Evolutionary conservation across 2,329 filamentous ascomycete species (phyloP), one percentile per base, ranked within the genome.

Genomic region (Phialophora macrospora): DNA sequence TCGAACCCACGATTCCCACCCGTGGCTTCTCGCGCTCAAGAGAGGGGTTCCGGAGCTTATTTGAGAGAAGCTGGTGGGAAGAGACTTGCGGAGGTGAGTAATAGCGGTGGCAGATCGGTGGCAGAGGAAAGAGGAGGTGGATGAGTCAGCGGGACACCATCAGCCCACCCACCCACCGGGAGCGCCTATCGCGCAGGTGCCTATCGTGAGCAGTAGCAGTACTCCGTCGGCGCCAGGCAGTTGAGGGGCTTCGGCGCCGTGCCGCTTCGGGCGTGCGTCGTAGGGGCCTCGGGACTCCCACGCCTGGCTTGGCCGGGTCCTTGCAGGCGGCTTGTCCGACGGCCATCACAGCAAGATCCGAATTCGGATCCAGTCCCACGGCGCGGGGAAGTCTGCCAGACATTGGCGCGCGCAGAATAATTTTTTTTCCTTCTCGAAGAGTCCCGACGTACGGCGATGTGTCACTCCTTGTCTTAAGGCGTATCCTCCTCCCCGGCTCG

Each of bases 11-110:
- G 14, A 11, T 30, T 12, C 26, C 14, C 20, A 22, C 28, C 52
- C 17, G 24, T 28, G 22, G 48, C 48, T 26, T 44, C 48, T 51
- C 24, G n/a, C 48, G 14, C 7, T 51, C 20, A 51, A 51, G 38
- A 51, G 48, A 51, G 48, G 48, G 48, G 48, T 51, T 51, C 20
- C 24, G 4, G 20, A 51, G 48, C 48, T 51, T 51, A 51, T 51
- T 51, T 28, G 24, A 24, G 48, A 30, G 12, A 9, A 3, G 20
- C 20, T 51, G 48, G 48, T 51, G 17, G 38, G 38, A 44, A 44
- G 17, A 44, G 17, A 44, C 7, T 6, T n/a, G 38, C 38, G 38
- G 38, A 17, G 38, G 38, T 17, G 38, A n/a, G 38, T 44, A 44
- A n/a, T n/a, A 7, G 14, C 14, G 17, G 38, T 44, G 0, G 12